A percentile compares a stretch with the other conserved stretches of the same genome.
Evolutionary conservation across 2,329 filamentous ascomycete species (phyloP).

Genomic region (Microdochium trichocladiopsis): DNA sequence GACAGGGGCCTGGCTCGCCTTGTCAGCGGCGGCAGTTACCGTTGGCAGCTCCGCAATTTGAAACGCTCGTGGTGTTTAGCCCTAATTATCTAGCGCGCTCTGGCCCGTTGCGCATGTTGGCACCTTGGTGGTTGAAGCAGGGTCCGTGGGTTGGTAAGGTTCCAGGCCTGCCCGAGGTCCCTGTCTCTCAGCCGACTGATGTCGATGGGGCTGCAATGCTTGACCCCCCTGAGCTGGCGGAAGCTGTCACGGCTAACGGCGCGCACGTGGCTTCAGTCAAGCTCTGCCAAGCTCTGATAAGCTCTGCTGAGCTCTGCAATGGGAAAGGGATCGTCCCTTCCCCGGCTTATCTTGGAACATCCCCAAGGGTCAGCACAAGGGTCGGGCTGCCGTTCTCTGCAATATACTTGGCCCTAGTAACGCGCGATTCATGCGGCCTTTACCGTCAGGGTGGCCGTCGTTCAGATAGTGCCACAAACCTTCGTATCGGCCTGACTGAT

Average conservation of each 20-base stretch:
- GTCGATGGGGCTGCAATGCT: too few species aligned
- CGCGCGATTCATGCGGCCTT: neutral
- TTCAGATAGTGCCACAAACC: neutral
- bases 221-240: too few species aligned
- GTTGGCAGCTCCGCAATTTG: neutral
- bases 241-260: too few species aligned
- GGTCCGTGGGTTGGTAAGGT: neutral
- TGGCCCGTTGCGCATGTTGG: neutral
- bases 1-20: too few species aligned
- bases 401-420: neutral
- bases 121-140: neutral
- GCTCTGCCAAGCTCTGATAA: too few species aligned
- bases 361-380: too few species aligned
- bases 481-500: neutral
- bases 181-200: too few species aligned
- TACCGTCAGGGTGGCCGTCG: neutral
- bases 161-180: too few species aligned
- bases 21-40: neutral
- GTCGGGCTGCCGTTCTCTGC: neutral
- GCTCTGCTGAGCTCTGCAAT: too few species aligned
- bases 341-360: too few species aligned
- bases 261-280: too few species aligned
- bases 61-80: neutral
- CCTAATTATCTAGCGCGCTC: neutral
- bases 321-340: too few species aligned